Percentiles rank a stretch among this genome's conserved stretches.
Conservation (phyloP, 148 eudicot genomes). For the Spergularia marina region DNA sequence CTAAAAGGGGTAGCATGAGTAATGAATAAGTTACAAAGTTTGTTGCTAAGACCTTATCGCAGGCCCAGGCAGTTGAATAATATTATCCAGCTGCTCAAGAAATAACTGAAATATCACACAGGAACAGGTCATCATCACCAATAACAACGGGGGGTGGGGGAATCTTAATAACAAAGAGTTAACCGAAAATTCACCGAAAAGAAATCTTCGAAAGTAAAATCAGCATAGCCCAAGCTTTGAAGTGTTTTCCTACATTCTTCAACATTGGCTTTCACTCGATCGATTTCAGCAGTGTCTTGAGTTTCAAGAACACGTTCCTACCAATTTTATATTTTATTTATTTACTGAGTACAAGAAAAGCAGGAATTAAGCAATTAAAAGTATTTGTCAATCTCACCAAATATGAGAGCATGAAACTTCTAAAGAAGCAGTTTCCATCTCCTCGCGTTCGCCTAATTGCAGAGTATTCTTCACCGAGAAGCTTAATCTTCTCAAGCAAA, state of each 20-base stretch:
- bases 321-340: not conserved
- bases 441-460: conserved; percentile 88
- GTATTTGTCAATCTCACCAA: conserved; percentile 45
- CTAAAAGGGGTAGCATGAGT: conserved; percentile 4
- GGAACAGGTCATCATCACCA: not conserved
- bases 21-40: conserved; percentile 1
- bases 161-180: too few relatives aligned
- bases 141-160: too few relatives aligned
- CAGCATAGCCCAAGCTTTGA: conserved; percentile 80
- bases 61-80: conserved; percentile 56
- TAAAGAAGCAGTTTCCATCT: conserved; percentile 96
- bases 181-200: conserved; percentile 41
- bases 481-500: conserved; percentile 82
- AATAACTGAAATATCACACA: conserved; percentile 57
- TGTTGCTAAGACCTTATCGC: conserved; percentile 55
- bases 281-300: conserved; percentile 76
- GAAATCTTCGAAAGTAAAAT: conserved; percentile 95
- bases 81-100: conserved; percentile 89
- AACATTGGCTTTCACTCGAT: conserved; percentile 58
- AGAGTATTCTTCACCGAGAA: conserved; percentile 63
- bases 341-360: not conserved
- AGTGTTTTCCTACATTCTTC: conserved; percentile 83
- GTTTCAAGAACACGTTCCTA: conserved; percentile 81
- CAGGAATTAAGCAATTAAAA: not conserved
- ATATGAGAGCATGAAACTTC: conserved; percentile 94